These are phyloP conservation scores for Prosopis cineraria DNA, from an alignment of 306 rosid genomes.

Conservation along the genomic window DNA sequence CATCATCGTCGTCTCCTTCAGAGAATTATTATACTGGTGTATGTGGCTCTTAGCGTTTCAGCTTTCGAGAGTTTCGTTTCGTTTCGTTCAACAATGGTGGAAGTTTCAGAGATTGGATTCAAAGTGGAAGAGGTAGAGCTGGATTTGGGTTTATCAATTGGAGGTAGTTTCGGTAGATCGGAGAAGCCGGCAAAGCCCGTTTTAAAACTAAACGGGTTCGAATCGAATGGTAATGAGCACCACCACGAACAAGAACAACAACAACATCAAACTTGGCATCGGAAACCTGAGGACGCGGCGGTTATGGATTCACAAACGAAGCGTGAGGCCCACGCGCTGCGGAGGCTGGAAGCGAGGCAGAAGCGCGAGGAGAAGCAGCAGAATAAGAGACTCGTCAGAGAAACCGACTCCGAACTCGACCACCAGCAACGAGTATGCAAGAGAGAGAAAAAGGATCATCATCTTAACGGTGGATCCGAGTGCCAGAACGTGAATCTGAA, in stretches of 20 bases:
- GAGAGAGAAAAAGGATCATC: conserved; percentile 32
- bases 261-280: not conserved
- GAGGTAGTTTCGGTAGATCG: conserved; percentile 50
- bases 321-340: conserved; percentile 49
- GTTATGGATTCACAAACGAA: conserved; percentile 25
- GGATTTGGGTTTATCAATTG: conserved; percentile 70
- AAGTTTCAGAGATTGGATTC: conserved; percentile 14
- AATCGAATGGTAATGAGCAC: not conserved
- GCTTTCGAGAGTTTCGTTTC: not conserved
- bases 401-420: not conserved
- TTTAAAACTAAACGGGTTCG: conserved; percentile 3
- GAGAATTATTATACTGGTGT: not conserved
- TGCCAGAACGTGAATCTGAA: not conserved
- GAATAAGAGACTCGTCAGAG: not conserved
- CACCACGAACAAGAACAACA: not conserved
- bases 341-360: conserved; percentile 52
- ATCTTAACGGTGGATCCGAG: not conserved
- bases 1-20: not conserved
- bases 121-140: conserved; percentile 57
- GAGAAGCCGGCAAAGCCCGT: conserved; percentile 27
- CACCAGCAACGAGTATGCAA: conserved; percentile 30
- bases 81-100: conserved; percentile 29
- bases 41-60: not conserved
- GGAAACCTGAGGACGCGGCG: not conserved
- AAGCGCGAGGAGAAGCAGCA: conserved; percentile 37